Percentiles rank a stretch among this genome's conserved stretches.
phyloP scores from a whole-genome alignment of 164 flowering plant species.

The Macadamia tetraphylla region DNA sequence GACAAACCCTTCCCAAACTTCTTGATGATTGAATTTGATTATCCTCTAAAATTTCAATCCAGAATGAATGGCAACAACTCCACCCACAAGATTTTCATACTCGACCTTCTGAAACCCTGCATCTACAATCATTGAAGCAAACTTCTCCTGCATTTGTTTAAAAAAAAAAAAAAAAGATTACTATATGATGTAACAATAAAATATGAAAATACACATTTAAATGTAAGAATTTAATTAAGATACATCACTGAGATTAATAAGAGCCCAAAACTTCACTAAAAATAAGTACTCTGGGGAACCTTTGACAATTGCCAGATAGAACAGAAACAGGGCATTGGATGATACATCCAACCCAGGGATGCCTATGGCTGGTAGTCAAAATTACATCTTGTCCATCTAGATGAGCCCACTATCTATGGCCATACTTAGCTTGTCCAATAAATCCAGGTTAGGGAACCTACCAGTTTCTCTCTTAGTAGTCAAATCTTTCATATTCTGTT shows the following conservation, averaged over 20 bases:
- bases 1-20: neutral
- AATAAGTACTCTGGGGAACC: no score
- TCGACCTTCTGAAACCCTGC: constrained; percentile 94
- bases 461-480: no score
- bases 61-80: constrained; percentile 91
- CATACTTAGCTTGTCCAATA: no score
- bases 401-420: neutral
- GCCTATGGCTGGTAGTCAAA: neutral
- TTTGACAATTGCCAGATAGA: no score
- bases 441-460: no score
- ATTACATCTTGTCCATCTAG: neutral
- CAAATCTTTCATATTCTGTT: no score
- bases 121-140: constrained; percentile 81
- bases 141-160: constrained; percentile 51
- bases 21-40: no score
- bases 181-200: no score
- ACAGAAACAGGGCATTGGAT: neutral
- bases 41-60: constrained; percentile 42
- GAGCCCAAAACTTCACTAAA: no score
- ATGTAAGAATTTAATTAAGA: neutral
- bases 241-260: neutral
- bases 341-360: neutral
- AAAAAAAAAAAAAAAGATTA: neutral
- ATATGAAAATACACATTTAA: neutral
- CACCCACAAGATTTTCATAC: constrained; percentile 89